Evolutionary conservation across 345 rosid species (phyloP), one percentile per base, ranked within the genome.

Genomic region (Cardiospermum halicacabum): DNA sequence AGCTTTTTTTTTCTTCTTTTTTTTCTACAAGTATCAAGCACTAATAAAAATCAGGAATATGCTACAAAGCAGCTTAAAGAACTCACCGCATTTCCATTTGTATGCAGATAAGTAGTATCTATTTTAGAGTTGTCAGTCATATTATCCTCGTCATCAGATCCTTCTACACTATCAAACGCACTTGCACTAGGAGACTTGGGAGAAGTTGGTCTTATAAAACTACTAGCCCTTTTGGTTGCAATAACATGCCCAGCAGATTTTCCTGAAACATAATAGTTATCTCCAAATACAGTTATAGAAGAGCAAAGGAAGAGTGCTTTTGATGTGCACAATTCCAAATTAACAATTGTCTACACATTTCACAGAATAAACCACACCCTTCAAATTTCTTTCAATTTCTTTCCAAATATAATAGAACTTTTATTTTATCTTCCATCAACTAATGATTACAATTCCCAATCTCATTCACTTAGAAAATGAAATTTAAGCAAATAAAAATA

Each of bases 171-270:
- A 82, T 89, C 97, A 71, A 91, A 87, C 53, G 96, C 96, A 81
- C 99, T 89, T 42, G 86, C 96, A 81, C 96, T 86, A 30, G 99
- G 99, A 25, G 99, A 95, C 77, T 89, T 91, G 0, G 99, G 99
- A 62, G 97, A 85, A 47, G 85, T 84, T 68, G 94, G 87, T 72
- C 92, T 82, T 21, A 83, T 79, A 68, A 86, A 73, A 71, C 65
- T 82, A 58, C 88, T 85, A 56, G 76, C 27, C 75, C 89, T 86
- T 84, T 82, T 87, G 31, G 79, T 64, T 49, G 78, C 69, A 73
- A 77, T 66, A 40, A 74, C 77, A 72, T 75, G 87, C 39, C 79
- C 78, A 51, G 84, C 66, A 68, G 96, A 68, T 75, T 82, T 82
- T 60, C 85, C 96, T 91, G 82, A 32, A 74, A 76, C 56, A 73